Evolutionary conservation across 2,329 filamentous ascomycete genomes (phyloP).

Genomic region (Fusarium sulawesiense): DNA sequence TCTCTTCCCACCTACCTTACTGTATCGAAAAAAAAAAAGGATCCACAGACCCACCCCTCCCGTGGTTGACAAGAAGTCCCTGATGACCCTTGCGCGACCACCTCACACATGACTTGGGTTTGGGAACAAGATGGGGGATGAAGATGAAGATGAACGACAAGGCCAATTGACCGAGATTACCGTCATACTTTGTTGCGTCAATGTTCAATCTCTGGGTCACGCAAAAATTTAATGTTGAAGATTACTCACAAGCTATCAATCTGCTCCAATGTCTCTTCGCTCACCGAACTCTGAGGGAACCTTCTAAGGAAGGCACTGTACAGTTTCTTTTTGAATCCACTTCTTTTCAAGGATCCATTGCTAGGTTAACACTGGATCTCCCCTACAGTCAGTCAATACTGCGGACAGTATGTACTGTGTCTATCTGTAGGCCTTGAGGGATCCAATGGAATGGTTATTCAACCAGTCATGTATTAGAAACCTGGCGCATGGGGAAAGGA

Average conservation of each 20-base stretch:
- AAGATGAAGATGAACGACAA: conserved; percentile 3
- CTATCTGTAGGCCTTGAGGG: too few species aligned
- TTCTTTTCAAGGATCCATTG: background rate
- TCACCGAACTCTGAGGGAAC: conserved; percentile 8
- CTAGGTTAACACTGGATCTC: background rate
- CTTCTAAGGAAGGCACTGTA: background rate
- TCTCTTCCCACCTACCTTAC: background rate
- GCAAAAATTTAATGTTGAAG: background rate
- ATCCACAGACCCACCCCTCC: conserved; percentile 24
- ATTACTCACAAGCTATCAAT: conserved; percentile 3
- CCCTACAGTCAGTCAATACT: conserved; percentile 12
- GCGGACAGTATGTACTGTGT: conserved; percentile 14
- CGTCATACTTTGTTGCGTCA: background rate
- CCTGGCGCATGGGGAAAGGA: conserved; percentile 40
- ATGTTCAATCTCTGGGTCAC: background rate
- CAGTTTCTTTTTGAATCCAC: conserved; percentile 7
- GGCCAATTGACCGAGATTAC: background rate
- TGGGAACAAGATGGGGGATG: conserved; percentile 6
- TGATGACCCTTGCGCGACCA: conserved; percentile 35
- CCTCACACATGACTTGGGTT: conserved; percentile 34
- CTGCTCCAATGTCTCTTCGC: background rate
- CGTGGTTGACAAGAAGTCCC: conserved; percentile 34
- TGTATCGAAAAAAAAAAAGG: background rate
- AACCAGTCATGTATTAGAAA: conserved; percentile 22
- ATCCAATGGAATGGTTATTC: too few species aligned